Conservation (phyloP, 2,329 filamentous ascomycete genomes). For the Alternaria solani region DNA sequence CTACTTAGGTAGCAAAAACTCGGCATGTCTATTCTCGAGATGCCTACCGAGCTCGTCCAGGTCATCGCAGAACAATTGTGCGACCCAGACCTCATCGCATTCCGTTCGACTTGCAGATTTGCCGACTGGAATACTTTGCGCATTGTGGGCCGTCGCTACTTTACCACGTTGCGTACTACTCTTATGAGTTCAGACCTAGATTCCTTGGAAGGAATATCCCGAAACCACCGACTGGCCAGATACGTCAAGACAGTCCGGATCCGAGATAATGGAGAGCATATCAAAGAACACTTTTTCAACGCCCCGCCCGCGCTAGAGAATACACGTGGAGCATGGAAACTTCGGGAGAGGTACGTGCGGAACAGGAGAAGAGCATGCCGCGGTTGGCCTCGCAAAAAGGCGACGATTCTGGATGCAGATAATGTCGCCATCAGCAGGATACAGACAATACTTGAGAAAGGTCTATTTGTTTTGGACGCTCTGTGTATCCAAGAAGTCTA, state of each 20-base stretch:
- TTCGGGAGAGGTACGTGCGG: neutral
- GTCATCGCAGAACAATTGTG: neutral
- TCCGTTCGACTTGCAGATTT: neutral
- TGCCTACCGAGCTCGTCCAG: neutral
- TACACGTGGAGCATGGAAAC: neutral
- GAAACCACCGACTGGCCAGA: neutral
- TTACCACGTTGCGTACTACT: neutral
- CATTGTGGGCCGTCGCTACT: neutral
- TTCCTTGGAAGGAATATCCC: neutral
- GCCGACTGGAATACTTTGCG: neutral
- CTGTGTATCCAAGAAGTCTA: neutral
- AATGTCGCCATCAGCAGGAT: neutral
- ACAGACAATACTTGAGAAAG: neutral
- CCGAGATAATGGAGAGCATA: neutral
- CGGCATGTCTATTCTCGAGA: neutral
- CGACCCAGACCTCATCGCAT: neutral
- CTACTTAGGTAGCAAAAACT: neutral
- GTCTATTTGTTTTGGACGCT: neutral
- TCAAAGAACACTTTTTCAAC: neutral
- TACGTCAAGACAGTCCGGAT: neutral
- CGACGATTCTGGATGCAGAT: neutral
- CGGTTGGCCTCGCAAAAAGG: neutral
- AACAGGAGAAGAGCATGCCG: neutral
- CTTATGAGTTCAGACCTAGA: neutral
- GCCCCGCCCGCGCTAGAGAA: no score